These are phyloP conservation scores for Flaveria linearis DNA, from an alignment of 129 eudicot species.

Conservation along the genomic window DNA sequence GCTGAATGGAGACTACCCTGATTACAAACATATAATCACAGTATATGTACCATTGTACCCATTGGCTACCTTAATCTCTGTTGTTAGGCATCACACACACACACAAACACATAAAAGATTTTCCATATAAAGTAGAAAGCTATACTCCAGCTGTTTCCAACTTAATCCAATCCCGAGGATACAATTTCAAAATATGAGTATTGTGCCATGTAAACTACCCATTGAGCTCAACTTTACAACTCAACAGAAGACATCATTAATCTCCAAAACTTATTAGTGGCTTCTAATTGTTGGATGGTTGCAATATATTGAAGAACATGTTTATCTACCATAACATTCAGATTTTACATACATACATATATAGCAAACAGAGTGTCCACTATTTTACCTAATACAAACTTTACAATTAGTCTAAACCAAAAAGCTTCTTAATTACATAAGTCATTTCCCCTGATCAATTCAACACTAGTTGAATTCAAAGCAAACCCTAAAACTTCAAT, in stretches of 20 bases:
- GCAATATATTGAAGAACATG: too few relatives aligned
- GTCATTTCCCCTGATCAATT: not conserved
- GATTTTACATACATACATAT: not conserved
- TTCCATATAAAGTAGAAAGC: too few relatives aligned
- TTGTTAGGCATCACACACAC: too few relatives aligned
- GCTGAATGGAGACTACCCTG: not conserved
- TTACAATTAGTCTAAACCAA: not conserved
- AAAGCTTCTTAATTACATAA: not conserved
- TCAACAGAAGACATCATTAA: too few relatives aligned
- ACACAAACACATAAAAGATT: too few relatives aligned
- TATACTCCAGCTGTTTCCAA: too few relatives aligned
- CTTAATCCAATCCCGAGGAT: too few relatives aligned
- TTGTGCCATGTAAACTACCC: too few relatives aligned
- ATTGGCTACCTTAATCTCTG: not conserved
- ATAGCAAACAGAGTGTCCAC: not conserved
- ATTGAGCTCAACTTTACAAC: too few relatives aligned
- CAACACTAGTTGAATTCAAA: not conserved
- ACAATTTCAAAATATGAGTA: too few relatives aligned
- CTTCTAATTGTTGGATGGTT: too few relatives aligned
- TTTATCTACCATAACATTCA: not conserved
- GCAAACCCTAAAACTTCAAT: constrained; percentile 18
- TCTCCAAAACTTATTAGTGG: too few relatives aligned
- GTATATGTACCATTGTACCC: not conserved
- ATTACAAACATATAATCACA: not conserved
- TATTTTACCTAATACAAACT: not conserved